Evolutionary conservation across 2,329 filamentous ascomycete genomes (phyloP).

Genomic region (Claviceps digitariae): DNA sequence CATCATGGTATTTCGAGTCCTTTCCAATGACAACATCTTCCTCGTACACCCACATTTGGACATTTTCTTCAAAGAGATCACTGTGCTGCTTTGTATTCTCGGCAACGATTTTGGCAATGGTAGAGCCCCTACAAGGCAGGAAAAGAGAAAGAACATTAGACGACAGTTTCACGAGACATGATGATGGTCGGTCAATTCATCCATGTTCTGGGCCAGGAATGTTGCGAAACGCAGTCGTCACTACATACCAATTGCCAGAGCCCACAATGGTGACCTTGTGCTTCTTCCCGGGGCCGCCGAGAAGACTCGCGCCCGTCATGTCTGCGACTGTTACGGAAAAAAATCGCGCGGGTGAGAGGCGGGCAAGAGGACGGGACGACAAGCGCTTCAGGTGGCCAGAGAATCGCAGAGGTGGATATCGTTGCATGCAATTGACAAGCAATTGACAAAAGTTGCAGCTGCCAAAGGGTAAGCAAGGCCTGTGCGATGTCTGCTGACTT

Average conservation of each 20-base stretch:
- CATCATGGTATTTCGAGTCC: constrained; percentile 59
- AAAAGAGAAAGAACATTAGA: neutral
- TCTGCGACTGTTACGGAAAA: constrained; percentile 10
- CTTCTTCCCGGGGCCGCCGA: constrained; percentile 48
- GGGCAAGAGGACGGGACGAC: neutral
- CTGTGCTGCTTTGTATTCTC: constrained; percentile 74
- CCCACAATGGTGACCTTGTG: constrained; percentile 92
- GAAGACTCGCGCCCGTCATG: constrained; percentile 19
- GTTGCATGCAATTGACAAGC: constrained; percentile 3
- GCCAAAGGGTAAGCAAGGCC: neutral
- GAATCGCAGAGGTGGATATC: neutral
- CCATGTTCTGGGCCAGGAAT: neutral
- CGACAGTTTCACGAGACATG: neutral
- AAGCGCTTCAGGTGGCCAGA: neutral
- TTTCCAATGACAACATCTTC: constrained; percentile 68
- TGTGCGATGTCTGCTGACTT: neutral
- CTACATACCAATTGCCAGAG: constrained; percentile 79
- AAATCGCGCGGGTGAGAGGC: neutral
- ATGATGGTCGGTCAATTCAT: neutral
- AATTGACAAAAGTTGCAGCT: neutral
- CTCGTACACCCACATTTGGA: constrained; percentile 99
- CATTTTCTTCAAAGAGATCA: constrained; percentile 71
- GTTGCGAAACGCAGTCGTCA: too few relatives aligned
- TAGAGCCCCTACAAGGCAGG: constrained; percentile 58
- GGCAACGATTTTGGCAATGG: constrained; percentile 91